Base-by-base conservation (phyloP, 2,329 filamentous ascomycete genomes). In the Aspergillus glaucus region DNA sequence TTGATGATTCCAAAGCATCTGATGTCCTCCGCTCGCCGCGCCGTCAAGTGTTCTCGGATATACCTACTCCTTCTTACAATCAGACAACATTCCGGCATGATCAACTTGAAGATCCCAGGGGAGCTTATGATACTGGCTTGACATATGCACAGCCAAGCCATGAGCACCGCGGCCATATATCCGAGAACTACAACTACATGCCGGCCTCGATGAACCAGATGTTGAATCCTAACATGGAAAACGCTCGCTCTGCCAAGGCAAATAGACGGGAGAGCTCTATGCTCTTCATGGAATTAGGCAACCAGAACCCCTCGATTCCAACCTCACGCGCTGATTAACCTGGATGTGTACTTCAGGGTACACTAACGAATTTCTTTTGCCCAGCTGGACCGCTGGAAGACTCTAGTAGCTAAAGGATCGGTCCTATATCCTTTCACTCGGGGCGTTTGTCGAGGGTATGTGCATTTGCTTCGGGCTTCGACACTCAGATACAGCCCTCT, bases 31-130 rank as follows among this genome's bases (percentile, higher is more conserved):
- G 81, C 40, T 84, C 81, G 40, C 82, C 84, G 17, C 76, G 81
- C 21, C 78, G 78, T 51, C 83, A 85, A 60, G 82, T 83, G 72
- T 85, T 85, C 62, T 78, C 79, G 2, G 81, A 86, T 54, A 68
- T 84, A n/a, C 80, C 82, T 6, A 85, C 81, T 0, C 81, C 82
- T 28, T 76, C 76, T 2, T 84, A 84, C 60, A 77, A 79, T 49
- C 80, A 83, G 55, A 77, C 75, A 8, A 73, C 72, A 8, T 80
- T 82, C 61, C 37, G 10, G 17, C 62, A 60, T 32, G 53, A 57
- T 50, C 48, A 64, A 44, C 57, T 54, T 37, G 66, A 62, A 55
- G 54, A 43, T 48, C 55, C 48, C 50, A 62, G 56, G 49, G 55
- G 43, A 51, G 52, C 55, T 45, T 47, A 55, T 14, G 61, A 61